A percentile compares a stretch with the other conserved stretches of the same genome.
Conservation (phyloP, 345 rosid genomes). For the Reutealis trisperma region DNA sequence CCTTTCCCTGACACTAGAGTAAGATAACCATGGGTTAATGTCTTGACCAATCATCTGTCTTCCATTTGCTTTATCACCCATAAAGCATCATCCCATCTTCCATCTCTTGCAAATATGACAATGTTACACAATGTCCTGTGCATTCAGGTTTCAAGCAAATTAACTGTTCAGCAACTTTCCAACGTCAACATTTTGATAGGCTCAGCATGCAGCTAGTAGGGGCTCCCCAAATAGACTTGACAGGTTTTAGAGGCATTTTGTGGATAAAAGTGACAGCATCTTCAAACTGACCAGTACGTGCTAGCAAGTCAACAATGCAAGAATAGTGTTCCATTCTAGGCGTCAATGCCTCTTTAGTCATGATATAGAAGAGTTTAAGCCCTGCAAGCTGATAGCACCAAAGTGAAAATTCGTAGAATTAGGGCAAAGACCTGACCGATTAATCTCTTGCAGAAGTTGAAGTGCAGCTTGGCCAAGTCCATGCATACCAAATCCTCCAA, state of each 20-base stretch:
- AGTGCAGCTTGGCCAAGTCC: constrained; percentile 44
- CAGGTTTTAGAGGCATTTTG: constrained; percentile 36
- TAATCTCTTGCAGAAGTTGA: constrained; percentile 37
- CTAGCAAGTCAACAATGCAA: constrained; percentile 45
- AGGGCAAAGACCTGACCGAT: constrained; percentile 25
- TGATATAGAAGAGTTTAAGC: constrained; percentile 29
- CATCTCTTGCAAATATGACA: constrained; percentile 41
- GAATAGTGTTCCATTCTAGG: constrained; percentile 40
- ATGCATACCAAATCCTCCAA: constrained; percentile 42
- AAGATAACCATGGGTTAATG: neutral
- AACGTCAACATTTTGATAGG: constrained; percentile 34
- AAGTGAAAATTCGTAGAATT: constrained; percentile 36
- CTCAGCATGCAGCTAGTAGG: constrained; percentile 37
- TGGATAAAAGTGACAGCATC: constrained; percentile 34
- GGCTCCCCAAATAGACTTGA: constrained; percentile 41
- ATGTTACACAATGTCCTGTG: constrained; percentile 42
- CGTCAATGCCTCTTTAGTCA: constrained; percentile 20
- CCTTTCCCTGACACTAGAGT: too few species aligned
- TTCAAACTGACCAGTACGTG: constrained; percentile 40
- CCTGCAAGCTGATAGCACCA: constrained; percentile 44
- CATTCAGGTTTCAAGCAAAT: constrained; percentile 45
- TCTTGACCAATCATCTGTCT: constrained; percentile 32
- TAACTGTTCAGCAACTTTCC: constrained; percentile 37
- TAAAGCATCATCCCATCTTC: constrained; percentile 42
- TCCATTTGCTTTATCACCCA: constrained; percentile 39